These are phyloP conservation scores for Calonectria henricotiae DNA, from an alignment of 2,329 filamentous ascomycete species.

Conservation along the genomic window DNA sequence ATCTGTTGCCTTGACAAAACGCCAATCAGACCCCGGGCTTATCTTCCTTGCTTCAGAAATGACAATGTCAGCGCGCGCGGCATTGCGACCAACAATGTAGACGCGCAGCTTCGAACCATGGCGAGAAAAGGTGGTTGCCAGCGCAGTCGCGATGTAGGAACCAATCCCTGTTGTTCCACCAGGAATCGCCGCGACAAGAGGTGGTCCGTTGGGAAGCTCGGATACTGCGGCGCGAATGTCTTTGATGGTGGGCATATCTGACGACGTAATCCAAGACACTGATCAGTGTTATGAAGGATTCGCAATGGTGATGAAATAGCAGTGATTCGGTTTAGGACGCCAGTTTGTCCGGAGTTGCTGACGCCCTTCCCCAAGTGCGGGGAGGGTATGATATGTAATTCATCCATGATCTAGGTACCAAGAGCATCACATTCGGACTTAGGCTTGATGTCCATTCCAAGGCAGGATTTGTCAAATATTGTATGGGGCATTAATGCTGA, in stretches of 20 bases:
- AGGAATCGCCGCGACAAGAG: background rate
- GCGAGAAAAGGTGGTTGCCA: background rate
- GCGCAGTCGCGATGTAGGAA: background rate
- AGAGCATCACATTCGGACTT: background rate
- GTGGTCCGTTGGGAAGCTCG: background rate
- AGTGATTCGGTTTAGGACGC: too few relatives aligned
- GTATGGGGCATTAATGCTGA: too few relatives aligned
- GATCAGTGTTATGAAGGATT: background rate
- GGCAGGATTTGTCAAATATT: too few relatives aligned
- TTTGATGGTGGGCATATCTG: background rate
- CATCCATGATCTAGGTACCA: too few relatives aligned
- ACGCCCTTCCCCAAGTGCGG: too few relatives aligned
- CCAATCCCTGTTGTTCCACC: constrained; percentile 8
- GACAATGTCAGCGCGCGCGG: background rate
- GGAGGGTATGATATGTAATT: too few relatives aligned
- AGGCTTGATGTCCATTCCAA: too few relatives aligned
- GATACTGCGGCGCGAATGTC: background rate
- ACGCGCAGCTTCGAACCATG: constrained; percentile 10
- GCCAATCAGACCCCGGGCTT: constrained; percentile 7
- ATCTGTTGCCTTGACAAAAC: background rate
- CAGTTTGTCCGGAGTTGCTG: too few relatives aligned
- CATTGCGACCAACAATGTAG: constrained; percentile 14
- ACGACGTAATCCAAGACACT: too few relatives aligned
- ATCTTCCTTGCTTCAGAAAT: constrained; percentile 8
- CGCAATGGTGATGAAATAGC: background rate